Base-by-base conservation (phyloP, 129 eudicot genomes). In the Logfia minima region DNA sequence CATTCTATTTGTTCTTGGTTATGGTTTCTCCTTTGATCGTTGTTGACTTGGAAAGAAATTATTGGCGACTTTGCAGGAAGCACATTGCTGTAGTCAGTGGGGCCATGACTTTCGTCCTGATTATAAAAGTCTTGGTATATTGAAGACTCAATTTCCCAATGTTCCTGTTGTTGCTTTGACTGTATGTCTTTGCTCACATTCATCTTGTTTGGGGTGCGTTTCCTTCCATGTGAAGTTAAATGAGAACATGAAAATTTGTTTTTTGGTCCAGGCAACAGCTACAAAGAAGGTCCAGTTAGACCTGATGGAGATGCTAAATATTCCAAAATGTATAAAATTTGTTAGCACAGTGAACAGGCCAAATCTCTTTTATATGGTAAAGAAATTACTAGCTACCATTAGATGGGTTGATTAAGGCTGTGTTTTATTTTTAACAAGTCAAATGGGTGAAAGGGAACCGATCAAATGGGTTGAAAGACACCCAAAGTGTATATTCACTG, bases 51-150 rank as follows among this genome's bases (percentile, higher is more conserved):
- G 2, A 32, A 66, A 51, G 22, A 48, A 45, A 32, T 37, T 62
- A 23, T 18, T 17, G 19, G 58, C 9, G 29, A 9, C 56, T 41
- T 75, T 88, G 61, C 88, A 95, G 97, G 99, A 95, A 84, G 99
- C 99, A 51, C 99, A 95, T 81, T 95, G 99, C 70, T 95, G 97
- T 84, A 95, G 99, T 80, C 97, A 95, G 79, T 95, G 99, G 99
- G 99, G 99, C 64, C 99, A 95, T 85, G 97, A 95, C 85, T 95
- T 95, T 58, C 99, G 97, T 83, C 99, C 97, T 77, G 99, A 95
- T 78, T 95, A 95, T 88, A 90, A 88, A 87, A 95, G 92, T 81
- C 97, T 95, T 79, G 96, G 99, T 78, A 95, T 95, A 71, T 81
- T 95, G 83, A 95, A 95, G 96, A 95, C 93, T 72, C 99, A 95